Base-by-base conservation (phyloP, 805 yeast genomes). In the Hanseniaspora jakobsenii region DNA sequence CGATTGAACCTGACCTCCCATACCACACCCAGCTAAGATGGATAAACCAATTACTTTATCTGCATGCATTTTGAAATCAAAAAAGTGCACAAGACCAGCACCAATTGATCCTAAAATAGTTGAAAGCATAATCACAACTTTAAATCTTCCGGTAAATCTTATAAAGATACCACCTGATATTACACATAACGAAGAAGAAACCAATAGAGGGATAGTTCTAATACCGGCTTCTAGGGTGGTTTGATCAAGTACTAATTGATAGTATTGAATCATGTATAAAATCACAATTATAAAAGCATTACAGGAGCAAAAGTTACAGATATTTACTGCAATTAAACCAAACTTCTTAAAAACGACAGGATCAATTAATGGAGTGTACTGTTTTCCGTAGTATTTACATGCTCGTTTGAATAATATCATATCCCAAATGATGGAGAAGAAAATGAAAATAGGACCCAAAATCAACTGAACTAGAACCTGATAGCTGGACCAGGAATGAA, bases 401-500 rank as follows among this genome's bases (percentile, higher is more conserved):
- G 51, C 44, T 18, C 42, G 46, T 3, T 51, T 51, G 36, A 54
- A 52, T 6, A 55, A 14, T 13, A 44, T 38, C 36, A 52, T 53
- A 36, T 79, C 82, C 23, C 71, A 64, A 2, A 73, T 18, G 7
- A 75, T 29, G 45, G 79, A 77, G 0, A 54, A 48, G 1, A 67
- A 47, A 18, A 71, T 61, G 21, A 65, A 59, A 0, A 57, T 43
- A 1, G 64, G 69, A 19, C 78, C 77, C 30, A 71, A 49, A 3
- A 60, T 55, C 31, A 73, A 55, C 58, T 70, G 58, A 6, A 60
- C 43, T 10, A 73, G 67, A 13, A 65, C 65, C 17, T 61, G 47
- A 2, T 68, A 57, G 12, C 69, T 70, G 51, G 66, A 52, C 86
- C 86, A 80, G 0, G 63, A 56, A 53, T 67, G 76, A 9, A 70